Evolutionary conservation across 192 early-diverging fungal species (phyloP), one percentile per base, ranked within the genome.

Genomic region (Umbelopsis sp.): DNA sequence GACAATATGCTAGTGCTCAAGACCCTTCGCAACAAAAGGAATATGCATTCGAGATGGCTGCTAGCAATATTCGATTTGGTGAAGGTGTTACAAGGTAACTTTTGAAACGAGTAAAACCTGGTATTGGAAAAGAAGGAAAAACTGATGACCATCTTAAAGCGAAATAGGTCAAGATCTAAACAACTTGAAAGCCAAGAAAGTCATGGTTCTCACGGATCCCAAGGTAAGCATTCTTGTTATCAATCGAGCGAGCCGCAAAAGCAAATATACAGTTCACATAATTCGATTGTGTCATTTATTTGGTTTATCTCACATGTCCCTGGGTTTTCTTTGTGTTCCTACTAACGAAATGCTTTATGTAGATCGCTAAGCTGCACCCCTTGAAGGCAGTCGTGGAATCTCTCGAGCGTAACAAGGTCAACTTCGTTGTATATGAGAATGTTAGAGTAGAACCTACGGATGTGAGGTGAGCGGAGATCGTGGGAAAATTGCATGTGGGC

Each of bases 21-120:
- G 78, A 80, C 23, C 55, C 50, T 5, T 70, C 73, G 13, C 67
- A 69, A 23, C 67, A 69, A 33, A 71, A 67, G 71, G 91, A 92
- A 71, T 92, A 92, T 73, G 91, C 91, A 16, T 92, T 89, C 46
- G 91, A 94, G 82, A 94, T 96, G 92, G 93, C 95, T 27, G 91
- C 93, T 22, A 92, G 91, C 64, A 93, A 89, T 44, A 91, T 96
- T 71, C 91, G 95, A 6, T 94, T 93, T 67, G 95, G 95, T 65
- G 80, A 81, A 4, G 93, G 93, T 27, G 93, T 89, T 4, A 96
- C 95, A 10, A 80, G 74, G 74, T 83, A 80, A 64, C 4, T 44
- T 64, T 23, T 12, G 15, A 33, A 66, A 15, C 27, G 27, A 41
- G 7, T 41, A 41, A 37, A 2, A 41, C 5, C 6, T 44, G n/a